Conservation (phyloP, 345 rosid genomes). For the Camelina laxa region DNA sequence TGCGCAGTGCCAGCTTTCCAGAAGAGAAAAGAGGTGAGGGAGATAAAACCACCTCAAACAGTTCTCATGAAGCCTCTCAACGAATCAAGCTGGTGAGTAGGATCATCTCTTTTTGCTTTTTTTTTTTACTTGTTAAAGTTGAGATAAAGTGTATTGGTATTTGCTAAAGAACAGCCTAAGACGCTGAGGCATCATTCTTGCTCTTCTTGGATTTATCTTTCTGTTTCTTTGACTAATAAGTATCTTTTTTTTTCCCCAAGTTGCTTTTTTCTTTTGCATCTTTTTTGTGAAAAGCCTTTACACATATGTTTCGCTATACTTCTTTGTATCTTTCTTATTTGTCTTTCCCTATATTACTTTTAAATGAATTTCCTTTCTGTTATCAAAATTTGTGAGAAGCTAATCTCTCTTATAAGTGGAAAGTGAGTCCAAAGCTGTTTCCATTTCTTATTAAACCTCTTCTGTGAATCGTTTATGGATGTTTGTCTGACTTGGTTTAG, state of each 20-base stretch:
- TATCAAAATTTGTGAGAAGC: not conserved
- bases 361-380: constrained; percentile 30
- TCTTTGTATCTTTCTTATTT: constrained; percentile 40
- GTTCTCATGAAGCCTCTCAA: constrained; percentile 58
- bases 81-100: constrained; percentile 68
- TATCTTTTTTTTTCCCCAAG: constrained; percentile 24
- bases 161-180: constrained; percentile 46
- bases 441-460: constrained; percentile 25
- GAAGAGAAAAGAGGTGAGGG: constrained; percentile 61
- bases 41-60: constrained; percentile 49
- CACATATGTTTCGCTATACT: constrained; percentile 36
- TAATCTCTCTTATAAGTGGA: constrained; percentile 16
- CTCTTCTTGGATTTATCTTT: constrained; percentile 46
- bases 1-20: constrained; percentile 68
- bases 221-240: constrained; percentile 48
- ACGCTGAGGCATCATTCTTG: constrained; percentile 39
- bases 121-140: constrained; percentile 20
- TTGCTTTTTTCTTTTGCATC: constrained; percentile 38
- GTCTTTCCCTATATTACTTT: constrained; percentile 20
- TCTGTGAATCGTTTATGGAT: constrained; percentile 26
- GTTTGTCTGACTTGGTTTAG: constrained; percentile 51
- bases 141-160: constrained; percentile 44
- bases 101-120: constrained; percentile 18
- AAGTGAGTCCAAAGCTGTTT: constrained; percentile 22
- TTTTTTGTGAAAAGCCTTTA: constrained; percentile 37